Conservation (phyloP, 768 basidiomycete genomes). For the Amanita inopinata region DNA sequence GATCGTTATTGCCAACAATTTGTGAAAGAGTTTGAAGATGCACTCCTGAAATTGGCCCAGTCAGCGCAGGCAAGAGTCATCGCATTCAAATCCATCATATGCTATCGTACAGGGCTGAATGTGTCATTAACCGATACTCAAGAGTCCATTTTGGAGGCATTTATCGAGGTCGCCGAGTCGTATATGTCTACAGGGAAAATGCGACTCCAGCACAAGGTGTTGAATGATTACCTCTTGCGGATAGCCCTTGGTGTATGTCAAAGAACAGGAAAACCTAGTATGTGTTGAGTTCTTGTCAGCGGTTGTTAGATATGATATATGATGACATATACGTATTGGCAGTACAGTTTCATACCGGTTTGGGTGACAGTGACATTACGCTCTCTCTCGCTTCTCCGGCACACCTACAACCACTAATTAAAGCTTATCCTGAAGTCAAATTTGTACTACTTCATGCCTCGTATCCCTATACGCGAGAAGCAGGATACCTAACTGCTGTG, state of each 20-base stretch:
- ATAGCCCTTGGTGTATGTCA: conserved; percentile 44
- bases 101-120: conserved; percentile 69
- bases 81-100: conserved; percentile 68
- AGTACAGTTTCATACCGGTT: conserved; percentile 84
- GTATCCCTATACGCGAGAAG: conserved; percentile 75
- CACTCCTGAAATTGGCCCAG: conserved; percentile 27
- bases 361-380: conserved; percentile 66
- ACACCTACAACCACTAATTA: conserved; percentile 59
- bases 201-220: conserved; percentile 46
- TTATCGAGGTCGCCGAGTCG: conserved; percentile 23
- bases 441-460: conserved; percentile 67
- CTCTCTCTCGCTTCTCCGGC: conserved; percentile 52
- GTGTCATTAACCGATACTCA: conserved; percentile 24
- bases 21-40: conserved; percentile 22
- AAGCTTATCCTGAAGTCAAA: conserved; percentile 45
- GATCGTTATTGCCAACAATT: conserved; percentile 24
- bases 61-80: conserved; percentile 36
- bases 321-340: neutral
- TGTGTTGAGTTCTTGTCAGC: conserved; percentile 9
- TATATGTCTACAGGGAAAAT: conserved; percentile 29
- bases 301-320: neutral
- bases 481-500: conserved; percentile 64
- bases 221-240: conserved; percentile 63
- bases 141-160: conserved; percentile 20
- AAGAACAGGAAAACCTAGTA: conserved; percentile 49